These are phyloP conservation scores for Ophiostoma quercus DNA, from an alignment of 2,329 filamentous ascomycete genomes.

Conservation along the genomic window DNA sequence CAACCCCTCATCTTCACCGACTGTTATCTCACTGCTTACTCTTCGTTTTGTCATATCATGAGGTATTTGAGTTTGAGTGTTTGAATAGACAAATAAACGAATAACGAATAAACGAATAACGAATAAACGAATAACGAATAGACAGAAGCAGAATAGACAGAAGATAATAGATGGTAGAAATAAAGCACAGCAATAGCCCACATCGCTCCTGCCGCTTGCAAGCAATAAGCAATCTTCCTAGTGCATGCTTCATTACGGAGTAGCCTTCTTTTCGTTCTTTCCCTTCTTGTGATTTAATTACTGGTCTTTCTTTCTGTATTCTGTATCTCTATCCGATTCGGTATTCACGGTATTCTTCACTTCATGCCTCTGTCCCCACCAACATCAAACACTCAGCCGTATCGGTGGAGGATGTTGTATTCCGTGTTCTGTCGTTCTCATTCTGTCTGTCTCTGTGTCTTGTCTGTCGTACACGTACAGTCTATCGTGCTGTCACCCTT, in stretches of 20 bases:
- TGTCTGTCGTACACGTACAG: neutral
- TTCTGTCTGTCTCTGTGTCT: too few relatives aligned
- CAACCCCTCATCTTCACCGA: neutral
- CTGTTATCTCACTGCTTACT: neutral
- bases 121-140: too few relatives aligned
- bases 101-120: too few relatives aligned
- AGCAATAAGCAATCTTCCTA: neutral
- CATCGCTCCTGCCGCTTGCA: neutral
- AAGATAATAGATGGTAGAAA: too few relatives aligned
- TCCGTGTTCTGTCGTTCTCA: neutral
- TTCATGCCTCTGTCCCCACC: neutral
- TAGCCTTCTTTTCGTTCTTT: neutral
- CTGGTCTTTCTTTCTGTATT: too few relatives aligned
- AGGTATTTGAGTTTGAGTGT: neutral
- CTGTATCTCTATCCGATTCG: neutral
- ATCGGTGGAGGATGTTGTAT: neutral
- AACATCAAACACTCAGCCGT: slow-evolving; percentile 8
- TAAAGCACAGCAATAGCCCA: neutral
- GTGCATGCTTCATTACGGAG: slow-evolving; percentile 9
- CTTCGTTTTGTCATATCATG: neutral
- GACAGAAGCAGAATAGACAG: too few relatives aligned
- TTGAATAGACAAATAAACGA: too few relatives aligned
- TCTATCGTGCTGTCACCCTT: neutral
- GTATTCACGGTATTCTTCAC: neutral
- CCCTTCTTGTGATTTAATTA: neutral